Conservation (phyloP, 2,329 filamentous ascomycete genomes). For the Pseudogymnoascus sp. region DNA sequence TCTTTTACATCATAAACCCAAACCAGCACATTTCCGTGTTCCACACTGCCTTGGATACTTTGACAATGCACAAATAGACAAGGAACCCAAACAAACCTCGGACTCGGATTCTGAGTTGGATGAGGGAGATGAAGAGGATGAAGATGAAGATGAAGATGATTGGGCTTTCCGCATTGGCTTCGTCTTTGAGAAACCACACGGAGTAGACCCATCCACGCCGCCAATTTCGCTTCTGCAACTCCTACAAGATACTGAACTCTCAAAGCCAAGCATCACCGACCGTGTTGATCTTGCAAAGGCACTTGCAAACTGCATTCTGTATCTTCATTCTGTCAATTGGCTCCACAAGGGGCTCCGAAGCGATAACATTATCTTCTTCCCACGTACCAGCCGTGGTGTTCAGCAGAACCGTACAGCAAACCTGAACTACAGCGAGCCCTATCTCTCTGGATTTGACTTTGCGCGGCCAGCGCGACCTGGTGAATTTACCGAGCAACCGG, state of each 20-base stretch:
- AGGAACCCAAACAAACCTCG: background rate
- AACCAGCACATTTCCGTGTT: conserved; percentile 40
- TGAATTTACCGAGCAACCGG: conserved; percentile 41
- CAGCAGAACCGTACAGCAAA: background rate
- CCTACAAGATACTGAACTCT: conserved; percentile 27
- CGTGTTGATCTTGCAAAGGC: conserved; percentile 43
- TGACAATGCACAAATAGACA: conserved; percentile 29
- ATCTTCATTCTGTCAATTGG: conserved; percentile 48
- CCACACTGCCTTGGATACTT: conserved; percentile 45
- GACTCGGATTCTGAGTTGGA: background rate
- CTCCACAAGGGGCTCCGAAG: conserved; percentile 49
- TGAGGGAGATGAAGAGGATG: conserved; percentile 32
- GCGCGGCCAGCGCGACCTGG: conserved; percentile 40
- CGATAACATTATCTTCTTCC: conserved; percentile 45
- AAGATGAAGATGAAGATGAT: conserved; percentile 32
- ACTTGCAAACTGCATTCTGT: conserved; percentile 43
- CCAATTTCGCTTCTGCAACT: conserved; percentile 42
- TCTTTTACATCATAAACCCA: conserved; percentile 38
- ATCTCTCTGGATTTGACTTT: conserved; percentile 46
- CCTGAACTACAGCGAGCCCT: conserved; percentile 34
- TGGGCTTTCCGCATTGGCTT: conserved; percentile 39
- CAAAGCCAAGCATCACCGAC: conserved; percentile 41
- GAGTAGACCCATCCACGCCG: conserved; percentile 29
- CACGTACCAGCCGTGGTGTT: conserved; percentile 12
- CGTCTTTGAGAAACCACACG: conserved; percentile 41